These are phyloP conservation scores for Cyberlindnera euphorbiae DNA, from an alignment of 805 yeast genomes.

Conservation along the genomic window DNA sequence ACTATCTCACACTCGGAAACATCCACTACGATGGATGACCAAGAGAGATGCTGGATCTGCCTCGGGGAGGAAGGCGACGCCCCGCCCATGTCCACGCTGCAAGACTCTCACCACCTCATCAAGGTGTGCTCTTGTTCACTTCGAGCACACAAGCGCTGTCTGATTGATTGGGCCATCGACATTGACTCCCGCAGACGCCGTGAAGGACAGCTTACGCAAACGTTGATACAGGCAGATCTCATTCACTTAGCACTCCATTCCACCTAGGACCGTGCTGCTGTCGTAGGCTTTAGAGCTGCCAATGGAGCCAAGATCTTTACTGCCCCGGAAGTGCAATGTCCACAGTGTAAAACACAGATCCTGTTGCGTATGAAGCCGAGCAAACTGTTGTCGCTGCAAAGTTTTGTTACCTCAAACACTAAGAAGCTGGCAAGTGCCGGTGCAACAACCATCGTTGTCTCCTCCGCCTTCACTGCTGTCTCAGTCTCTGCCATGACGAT, in stretches of 20 bases:
- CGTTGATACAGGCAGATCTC: not conserved
- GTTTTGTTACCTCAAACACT: not conserved
- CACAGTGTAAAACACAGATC: constrained; percentile 12
- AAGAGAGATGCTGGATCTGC: constrained; percentile 13
- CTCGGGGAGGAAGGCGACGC: constrained; percentile 8
- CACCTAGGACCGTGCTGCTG: not conserved
- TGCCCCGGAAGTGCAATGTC: constrained; percentile 5
- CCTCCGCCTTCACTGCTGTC: constrained; percentile 22
- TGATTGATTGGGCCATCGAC: constrained; percentile 10
- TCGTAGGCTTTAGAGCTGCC: constrained; percentile 4
- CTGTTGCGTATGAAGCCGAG: constrained; percentile 10
- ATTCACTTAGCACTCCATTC: not conserved
- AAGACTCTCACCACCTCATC: constrained; percentile 6
- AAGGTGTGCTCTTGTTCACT: constrained; percentile 9
- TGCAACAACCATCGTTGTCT: constrained; percentile 10
- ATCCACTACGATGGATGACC: constrained; percentile 1
- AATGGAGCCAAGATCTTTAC: constrained; percentile 5
- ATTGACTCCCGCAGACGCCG: constrained; percentile 1
- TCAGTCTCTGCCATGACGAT: constrained; percentile 18
- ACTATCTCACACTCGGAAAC: not conserved
- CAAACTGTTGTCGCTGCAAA: constrained; percentile 1
- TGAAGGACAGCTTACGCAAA: not conserved
- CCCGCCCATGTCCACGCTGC: constrained; percentile 4
- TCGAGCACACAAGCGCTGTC: constrained; percentile 9
- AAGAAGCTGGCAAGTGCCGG: constrained; percentile 1